These are phyloP conservation scores for Brassica balearica DNA, from an alignment of 441 rosid genomes.

Conservation along the genomic window DNA sequence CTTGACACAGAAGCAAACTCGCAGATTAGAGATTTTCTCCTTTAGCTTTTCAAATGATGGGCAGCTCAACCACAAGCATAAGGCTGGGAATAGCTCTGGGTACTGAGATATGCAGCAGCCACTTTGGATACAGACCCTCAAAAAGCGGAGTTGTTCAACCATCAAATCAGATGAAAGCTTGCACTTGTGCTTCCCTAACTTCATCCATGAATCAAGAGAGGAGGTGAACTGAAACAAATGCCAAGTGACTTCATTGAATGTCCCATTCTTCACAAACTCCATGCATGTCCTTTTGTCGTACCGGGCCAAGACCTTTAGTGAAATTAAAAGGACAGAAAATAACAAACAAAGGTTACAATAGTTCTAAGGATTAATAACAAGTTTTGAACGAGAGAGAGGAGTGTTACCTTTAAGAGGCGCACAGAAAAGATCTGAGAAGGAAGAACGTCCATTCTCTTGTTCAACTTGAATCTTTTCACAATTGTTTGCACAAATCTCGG, in stretches of 20 bases:
- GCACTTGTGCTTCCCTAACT: conserved; percentile 73
- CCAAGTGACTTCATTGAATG: conserved; percentile 66
- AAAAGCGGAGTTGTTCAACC: conserved; percentile 88
- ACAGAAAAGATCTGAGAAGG: conserved; percentile 69
- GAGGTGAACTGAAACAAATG: conserved; percentile 68
- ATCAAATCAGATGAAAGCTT: conserved; percentile 71
- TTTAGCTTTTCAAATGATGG: conserved; percentile 69
- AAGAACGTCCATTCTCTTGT: conserved; percentile 48
- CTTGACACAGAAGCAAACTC: conserved; percentile 73
- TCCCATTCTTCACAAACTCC: conserved; percentile 61
- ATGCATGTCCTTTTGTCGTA: conserved; percentile 65
- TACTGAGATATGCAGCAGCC: conserved; percentile 73
- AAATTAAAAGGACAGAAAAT: conserved; percentile 28
- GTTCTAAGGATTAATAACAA: neutral
- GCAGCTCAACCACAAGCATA: conserved; percentile 87
- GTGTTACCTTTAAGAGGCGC: conserved; percentile 70
- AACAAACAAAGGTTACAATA: conserved; percentile 11
- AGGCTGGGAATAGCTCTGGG: conserved; percentile 76
- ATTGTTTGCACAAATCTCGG: conserved; percentile 72
- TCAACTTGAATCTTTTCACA: conserved; percentile 65
- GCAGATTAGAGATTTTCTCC: conserved; percentile 56
- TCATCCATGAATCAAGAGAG: conserved; percentile 77
- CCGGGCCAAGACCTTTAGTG: conserved; percentile 74
- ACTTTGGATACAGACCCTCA: conserved; percentile 77
- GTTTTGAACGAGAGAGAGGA: conserved; percentile 2